A percentile compares a stretch with the other conserved stretches of the same genome.
Evolutionary conservation across 2,329 filamentous ascomycete species (phyloP).

Genomic region (Pestalotiopsis sp.): DNA sequence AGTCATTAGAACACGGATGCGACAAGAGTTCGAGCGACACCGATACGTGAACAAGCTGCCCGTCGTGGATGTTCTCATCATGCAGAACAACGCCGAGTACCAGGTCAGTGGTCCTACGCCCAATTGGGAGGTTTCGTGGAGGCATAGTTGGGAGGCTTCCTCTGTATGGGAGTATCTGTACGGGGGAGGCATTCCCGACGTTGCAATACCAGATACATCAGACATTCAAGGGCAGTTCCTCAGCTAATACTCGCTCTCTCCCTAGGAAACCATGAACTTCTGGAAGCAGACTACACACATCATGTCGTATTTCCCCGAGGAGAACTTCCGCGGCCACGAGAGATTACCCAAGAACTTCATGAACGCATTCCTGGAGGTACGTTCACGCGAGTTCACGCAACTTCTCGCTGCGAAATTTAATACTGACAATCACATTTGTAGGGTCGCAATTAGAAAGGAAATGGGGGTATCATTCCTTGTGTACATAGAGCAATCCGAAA

Average conservation of each 20-base stretch:
- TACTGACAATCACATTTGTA: slow-evolving; percentile 26
- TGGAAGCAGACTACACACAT: slow-evolving; percentile 97
- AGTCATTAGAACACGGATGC: slow-evolving; percentile 86
- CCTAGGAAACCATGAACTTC: slow-evolving; percentile 95
- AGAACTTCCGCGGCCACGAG: slow-evolving; percentile 75
- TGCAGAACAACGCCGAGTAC: slow-evolving; percentile 90
- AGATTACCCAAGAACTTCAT: slow-evolving; percentile 90
- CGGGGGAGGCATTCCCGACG: background rate
- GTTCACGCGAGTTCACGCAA: slow-evolving; percentile 25
- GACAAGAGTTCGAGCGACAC: slow-evolving; percentile 96
- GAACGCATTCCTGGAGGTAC: slow-evolving; percentile 90
- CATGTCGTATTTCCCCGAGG: slow-evolving; percentile 93
- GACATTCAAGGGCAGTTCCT: slow-evolving; percentile 16
- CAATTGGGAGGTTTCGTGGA: background rate
- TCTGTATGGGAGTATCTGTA: background rate
- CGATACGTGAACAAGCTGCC: slow-evolving; percentile 88
- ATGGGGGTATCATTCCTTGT: slow-evolving; percentile 31
- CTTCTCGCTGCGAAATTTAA: background rate
- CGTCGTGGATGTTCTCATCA: slow-evolving; percentile 86
- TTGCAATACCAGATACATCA: background rate
- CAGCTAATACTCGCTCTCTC: background rate
- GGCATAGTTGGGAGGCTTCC: background rate
- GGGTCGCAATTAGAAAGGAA: slow-evolving; percentile 58
- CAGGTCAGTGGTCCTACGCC: slow-evolving; percentile 64
- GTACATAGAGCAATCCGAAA: slow-evolving; percentile 36